Conservation (phyloP, 2,329 filamentous ascomycete genomes). For the Hymenotorrendiella dingleyae region DNA sequence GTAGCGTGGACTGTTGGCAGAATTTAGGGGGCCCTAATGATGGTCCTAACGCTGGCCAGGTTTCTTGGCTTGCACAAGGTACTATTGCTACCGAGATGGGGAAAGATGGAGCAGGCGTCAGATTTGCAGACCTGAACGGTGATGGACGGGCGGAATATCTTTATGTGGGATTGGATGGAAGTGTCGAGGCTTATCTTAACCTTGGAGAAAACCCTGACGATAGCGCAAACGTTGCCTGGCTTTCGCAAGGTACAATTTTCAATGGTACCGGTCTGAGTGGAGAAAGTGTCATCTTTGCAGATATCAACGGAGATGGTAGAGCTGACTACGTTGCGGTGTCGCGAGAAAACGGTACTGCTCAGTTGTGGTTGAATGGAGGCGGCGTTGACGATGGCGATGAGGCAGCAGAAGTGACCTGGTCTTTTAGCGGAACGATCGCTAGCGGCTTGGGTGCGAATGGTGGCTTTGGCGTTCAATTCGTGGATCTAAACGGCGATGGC, state of each 20-base stretch:
- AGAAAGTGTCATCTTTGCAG: conserved; percentile 3
- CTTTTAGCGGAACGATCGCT: conserved; percentile 3
- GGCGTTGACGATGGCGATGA: neutral
- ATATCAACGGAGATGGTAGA: conserved; percentile 8
- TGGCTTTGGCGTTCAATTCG: conserved; percentile 3
- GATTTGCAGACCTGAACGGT: conserved; percentile 8
- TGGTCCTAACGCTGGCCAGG: neutral
- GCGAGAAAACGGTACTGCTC: conserved; percentile 1
- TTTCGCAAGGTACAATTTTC: neutral
- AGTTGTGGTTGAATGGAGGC: conserved; percentile 14
- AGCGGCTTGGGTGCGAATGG: conserved; percentile 5
- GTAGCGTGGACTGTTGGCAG: conserved; percentile 1
- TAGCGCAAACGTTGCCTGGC: neutral
- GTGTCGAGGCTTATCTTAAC: conserved; percentile 2
- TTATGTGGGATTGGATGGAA: neutral
- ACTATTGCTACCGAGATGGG: conserved; percentile 4
- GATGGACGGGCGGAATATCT: conserved; percentile 8
- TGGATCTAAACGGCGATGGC: conserved; percentile 12
- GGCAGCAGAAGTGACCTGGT: neutral
- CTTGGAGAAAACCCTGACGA: neutral
- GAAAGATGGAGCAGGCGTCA: neutral
- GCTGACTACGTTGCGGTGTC: conserved; percentile 8
- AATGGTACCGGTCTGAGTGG: conserved; percentile 1
- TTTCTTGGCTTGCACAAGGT: neutral
- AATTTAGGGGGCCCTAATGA: conserved; percentile 3